Evolutionary conservation across 441 rosid species (phyloP), one percentile per base, ranked within the genome.

Genomic region (Populus hybrid): DNA sequence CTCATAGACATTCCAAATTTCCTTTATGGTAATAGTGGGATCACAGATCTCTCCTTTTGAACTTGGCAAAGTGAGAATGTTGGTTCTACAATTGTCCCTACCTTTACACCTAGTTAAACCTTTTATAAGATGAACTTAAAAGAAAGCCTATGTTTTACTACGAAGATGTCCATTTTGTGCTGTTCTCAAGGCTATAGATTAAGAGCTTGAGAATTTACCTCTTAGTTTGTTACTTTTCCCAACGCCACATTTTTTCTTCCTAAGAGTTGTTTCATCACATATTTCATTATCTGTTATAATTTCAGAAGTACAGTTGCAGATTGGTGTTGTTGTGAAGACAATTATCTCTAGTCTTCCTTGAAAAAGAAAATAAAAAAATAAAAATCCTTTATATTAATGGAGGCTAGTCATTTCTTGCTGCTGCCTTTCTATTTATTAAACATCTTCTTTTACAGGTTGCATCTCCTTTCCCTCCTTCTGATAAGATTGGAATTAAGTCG

Each of bases 381-480:
- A n/a, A 61, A 61, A 65, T 24, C 23, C 53, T 10, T 21, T 35
- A 16, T 21, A 11, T 21, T 63, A 21, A 35, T 46, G 10, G 24
- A 9, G 9, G 12, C 65, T 4, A 11, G 10, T 42, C 66, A 23
- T 64, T 75, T 35, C 66, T 57, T 78, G 68, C 59, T 77, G 46
- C 75, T 42, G 6, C 64, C 69, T 36, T 14, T 36, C 42, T 35
- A 2, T 69, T 16, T 32, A 14, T 32, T 35, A 20, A 35, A 16
- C 21, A 18, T 38, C 4, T 30, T 14, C 81, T 35, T 83, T 75
- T 82, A 35, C 88, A 94, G 97, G 87, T 97, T 82, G 93, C 81
- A 10, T 94, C 99, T 66, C 97, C 98, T 69, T 88, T 92, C 73
- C 95, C 99, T 36, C 99, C 99, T 75, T 97, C 99, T 74, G 98